Base-by-base conservation (phyloP, 208 protist genomes). In the Acanthamoeba sp. region DNA sequence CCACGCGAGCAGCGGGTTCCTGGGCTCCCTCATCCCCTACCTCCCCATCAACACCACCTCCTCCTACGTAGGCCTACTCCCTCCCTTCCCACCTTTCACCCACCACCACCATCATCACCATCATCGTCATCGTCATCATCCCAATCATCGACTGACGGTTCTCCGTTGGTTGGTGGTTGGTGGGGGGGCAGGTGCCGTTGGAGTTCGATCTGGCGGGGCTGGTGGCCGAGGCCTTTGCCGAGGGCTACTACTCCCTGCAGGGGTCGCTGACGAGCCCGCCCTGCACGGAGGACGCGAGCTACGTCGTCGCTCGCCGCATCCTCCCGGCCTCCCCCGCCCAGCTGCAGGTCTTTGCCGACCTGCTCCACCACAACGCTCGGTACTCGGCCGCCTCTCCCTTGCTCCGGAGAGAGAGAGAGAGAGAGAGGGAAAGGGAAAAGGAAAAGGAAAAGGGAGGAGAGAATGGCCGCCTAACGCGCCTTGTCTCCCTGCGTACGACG, bases 241-340 rank as follows among this genome's bases (percentile, higher is more conserved):
- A 91, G 85, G 85, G 85, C 7, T 91, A 91, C 59, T 91, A 76
- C 32, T 71, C 85, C 12, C 36, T 91, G 22, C 3, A 12, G 5
- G 85, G 85, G 32, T 91, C 85, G 2, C 85, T 91, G 2, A 91
- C 85, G 59, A 73, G 57, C 42, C 85, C 85, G 16, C 85, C 85
- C 32, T 91, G 85, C 55, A 91, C 85, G 18, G 85, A 91, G 42
- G 85, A 91, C 85, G 85, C 59, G 36, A 62, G 36, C 55, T 91
- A 73, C 27, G 59, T 91, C 18, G 1, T 91, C 22, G 85, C 85
- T 29, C 32, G 85, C 38, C 59, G 59, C 55, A 71, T 73, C 22
- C 76, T 85, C 1, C 76, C 76, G 0, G 85, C 85, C 22, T 91
- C 85, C 2, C 4, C 34, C 38, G 16, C 9, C 29, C 57, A 91